phyloP scores from a whole-genome alignment of 345 rosid genomes.

The Turnera subulata region DNA sequence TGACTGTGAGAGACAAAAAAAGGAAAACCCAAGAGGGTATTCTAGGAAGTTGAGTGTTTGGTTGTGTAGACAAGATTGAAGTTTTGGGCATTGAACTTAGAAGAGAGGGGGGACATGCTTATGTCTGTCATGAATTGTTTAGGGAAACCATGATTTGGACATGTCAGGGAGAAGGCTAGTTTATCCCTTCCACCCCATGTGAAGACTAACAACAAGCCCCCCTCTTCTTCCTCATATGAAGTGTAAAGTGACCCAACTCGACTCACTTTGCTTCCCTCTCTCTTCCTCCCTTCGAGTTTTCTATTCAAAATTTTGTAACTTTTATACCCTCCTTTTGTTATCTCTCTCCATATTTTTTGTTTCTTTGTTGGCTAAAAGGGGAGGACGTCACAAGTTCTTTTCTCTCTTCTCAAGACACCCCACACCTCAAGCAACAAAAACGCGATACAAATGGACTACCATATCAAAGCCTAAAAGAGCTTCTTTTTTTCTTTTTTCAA shows the following conservation, averaged over 20 bases:
- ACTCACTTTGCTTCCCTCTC: not conserved
- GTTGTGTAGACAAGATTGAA: not conserved
- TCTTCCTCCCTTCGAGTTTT: not conserved
- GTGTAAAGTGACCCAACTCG: not conserved
- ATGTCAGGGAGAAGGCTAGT: not conserved
- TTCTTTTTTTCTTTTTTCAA: no score
- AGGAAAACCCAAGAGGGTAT: not conserved
- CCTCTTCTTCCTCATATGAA: not conserved
- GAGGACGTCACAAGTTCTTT: not conserved
- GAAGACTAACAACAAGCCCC: not conserved
- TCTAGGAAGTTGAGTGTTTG: not conserved
- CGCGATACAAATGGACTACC: not conserved
- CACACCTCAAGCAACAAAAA: not conserved
- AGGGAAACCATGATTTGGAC: not conserved
- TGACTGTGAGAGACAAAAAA: not conserved
- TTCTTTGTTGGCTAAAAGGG: not conserved
- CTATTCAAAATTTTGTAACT: not conserved
- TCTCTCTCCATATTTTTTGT: not conserved
- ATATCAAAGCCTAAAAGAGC: no score
- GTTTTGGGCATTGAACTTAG: no score
- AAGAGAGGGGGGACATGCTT: not conserved
- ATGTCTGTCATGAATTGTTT: not conserved
- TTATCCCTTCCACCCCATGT: not conserved
- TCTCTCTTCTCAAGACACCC: conserved; percentile 1
- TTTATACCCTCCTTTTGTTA: not conserved